Conservation (phyloP, 495 filamentous ascomycete genomes). For the Xylaria venustula region DNA sequence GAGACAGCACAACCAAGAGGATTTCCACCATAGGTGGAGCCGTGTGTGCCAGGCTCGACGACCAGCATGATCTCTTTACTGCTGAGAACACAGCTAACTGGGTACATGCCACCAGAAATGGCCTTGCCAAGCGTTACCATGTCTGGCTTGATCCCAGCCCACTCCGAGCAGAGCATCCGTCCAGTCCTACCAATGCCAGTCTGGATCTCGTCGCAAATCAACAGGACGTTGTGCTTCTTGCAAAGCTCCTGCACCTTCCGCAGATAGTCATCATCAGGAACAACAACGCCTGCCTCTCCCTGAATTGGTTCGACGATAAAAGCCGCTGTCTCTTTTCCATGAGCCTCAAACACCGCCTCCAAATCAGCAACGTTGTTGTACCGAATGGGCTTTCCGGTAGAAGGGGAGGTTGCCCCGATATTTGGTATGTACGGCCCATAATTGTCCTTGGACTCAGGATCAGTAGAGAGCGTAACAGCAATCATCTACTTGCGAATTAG, state of each 20-base stretch:
- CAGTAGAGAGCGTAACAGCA: constrained; percentile 90
- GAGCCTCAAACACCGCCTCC: constrained; percentile 71
- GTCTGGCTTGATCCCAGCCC: constrained; percentile 93
- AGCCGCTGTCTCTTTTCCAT: constrained; percentile 82
- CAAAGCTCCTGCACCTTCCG: constrained; percentile 78
- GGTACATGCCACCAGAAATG: constrained; percentile 98
- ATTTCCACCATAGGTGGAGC: constrained; percentile 96
- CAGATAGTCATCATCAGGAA: constrained; percentile 89
- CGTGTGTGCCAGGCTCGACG: constrained; percentile 95
- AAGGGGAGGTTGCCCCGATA: constrained; percentile 74
- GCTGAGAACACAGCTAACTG: constrained; percentile 89
- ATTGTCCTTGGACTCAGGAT: constrained; percentile 93
- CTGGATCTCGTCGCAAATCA: constrained; percentile 99
- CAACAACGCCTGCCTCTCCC: constrained; percentile 95
- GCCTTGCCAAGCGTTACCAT: constrained; percentile 94
- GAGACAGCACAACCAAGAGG: constrained; percentile 95
- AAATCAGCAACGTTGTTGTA: constrained; percentile 85
- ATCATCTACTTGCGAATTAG: constrained; percentile 65
- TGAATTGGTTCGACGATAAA: constrained; percentile 98
- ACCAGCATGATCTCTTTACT: constrained; percentile 93
- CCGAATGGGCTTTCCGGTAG: constrained; percentile 72
- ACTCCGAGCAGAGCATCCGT: constrained; percentile 88
- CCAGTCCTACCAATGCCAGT: constrained; percentile 95
- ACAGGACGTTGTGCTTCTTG: constrained; percentile 86
- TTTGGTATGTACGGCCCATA: constrained; percentile 94